Conservation (phyloP, 345 rosid genomes). For the Anacardium occidentale region DNA sequence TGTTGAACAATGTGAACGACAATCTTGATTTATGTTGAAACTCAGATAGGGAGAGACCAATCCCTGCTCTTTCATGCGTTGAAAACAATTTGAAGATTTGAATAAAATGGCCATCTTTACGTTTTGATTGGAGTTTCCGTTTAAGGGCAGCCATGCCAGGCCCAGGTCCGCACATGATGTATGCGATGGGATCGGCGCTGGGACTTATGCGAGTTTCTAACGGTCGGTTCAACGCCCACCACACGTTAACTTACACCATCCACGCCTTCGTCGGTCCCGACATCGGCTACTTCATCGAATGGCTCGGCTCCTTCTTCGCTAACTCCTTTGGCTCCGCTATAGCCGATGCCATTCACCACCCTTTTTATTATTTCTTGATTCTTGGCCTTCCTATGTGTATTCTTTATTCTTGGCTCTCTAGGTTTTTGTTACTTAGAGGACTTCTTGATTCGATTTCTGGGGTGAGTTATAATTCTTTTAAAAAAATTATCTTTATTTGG, state of each 20-base stretch:
- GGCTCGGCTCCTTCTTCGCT: conserved; percentile 49
- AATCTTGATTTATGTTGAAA: neutral
- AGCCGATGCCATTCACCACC: conserved; percentile 54
- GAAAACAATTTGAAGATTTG: too few relatives aligned
- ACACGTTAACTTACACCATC: conserved; percentile 51
- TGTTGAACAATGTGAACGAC: neutral
- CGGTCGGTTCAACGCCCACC: conserved; percentile 61
- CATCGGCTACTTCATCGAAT: conserved; percentile 67
- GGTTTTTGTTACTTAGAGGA: conserved; percentile 36
- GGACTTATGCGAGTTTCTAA: conserved; percentile 45
- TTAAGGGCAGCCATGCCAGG: conserved; percentile 44
- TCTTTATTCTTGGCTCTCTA: conserved; percentile 51
- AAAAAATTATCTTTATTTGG: neutral
- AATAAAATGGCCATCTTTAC: too few relatives aligned
- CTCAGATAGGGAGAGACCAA: too few relatives aligned
- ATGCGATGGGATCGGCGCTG: conserved; percentile 60
- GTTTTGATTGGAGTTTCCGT: neutral
- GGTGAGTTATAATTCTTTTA: conserved; percentile 42
- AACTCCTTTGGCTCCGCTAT: conserved; percentile 35
- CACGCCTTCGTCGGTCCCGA: conserved; percentile 81
- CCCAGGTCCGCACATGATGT: conserved; percentile 72
- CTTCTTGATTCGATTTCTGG: conserved; percentile 56
- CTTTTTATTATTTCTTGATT: conserved; percentile 49
- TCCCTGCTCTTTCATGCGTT: too few relatives aligned
- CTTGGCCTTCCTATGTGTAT: conserved; percentile 54